Percentiles rank a stretch among this genome's conserved stretches.
These are phyloP conservation scores for Aspergillus puulaauensis DNA, from an alignment of 2,329 filamentous ascomycete genomes.

Conservation along the genomic window DNA sequence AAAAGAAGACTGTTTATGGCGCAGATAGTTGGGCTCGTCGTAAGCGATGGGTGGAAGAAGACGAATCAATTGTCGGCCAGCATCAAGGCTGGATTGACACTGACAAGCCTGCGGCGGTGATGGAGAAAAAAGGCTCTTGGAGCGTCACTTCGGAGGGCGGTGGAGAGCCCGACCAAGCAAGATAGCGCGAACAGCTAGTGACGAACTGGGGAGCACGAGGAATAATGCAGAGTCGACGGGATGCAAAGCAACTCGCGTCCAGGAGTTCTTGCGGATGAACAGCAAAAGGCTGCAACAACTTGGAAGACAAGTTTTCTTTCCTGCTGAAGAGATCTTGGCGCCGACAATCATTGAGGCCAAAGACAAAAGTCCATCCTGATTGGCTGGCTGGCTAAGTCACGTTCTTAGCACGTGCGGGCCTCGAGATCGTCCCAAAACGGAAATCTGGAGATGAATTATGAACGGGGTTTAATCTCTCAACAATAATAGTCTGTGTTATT, in stretches of 20 bases:
- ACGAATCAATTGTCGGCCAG: constrained; percentile 8
- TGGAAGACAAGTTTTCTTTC: constrained; percentile 17
- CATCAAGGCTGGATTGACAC: constrained; percentile 2
- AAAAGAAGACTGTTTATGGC: background rate
- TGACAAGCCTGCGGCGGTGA: constrained; percentile 4
- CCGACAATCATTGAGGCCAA: constrained; percentile 27
- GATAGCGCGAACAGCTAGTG: background rate
- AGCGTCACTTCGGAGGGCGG: constrained; percentile 7
- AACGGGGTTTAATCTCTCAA: background rate
- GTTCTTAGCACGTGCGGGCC: constrained; percentile 1
- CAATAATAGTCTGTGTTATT: background rate
- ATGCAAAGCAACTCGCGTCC: constrained; percentile 4
- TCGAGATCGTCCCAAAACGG: background rate
- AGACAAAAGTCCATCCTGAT: constrained; percentile 12
- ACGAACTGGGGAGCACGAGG: background rate
- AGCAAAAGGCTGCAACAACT: background rate
- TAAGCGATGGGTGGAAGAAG: background rate
- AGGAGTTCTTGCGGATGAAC: background rate
- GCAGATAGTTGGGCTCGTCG: background rate
- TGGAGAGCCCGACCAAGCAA: background rate
- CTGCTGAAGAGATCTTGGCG: constrained; percentile 17
- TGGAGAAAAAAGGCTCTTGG: constrained; percentile 1
- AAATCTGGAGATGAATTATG: background rate
- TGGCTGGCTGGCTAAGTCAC: constrained; percentile 24
- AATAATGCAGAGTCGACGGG: background rate